phyloP scores from a whole-genome alignment of 768 basidiomycete genomes.

The Lactarius quietus region DNA sequence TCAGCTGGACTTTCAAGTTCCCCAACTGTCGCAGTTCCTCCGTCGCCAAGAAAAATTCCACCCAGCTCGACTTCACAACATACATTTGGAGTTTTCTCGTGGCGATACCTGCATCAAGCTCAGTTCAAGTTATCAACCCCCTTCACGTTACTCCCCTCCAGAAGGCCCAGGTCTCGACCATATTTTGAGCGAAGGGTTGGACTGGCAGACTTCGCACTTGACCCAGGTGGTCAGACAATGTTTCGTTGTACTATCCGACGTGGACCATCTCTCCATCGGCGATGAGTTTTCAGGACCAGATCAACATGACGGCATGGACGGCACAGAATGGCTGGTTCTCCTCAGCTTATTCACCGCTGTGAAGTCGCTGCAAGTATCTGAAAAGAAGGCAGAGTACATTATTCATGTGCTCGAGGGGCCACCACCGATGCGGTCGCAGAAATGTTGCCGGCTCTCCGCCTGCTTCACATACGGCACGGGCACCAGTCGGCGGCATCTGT shows the following conservation, averaged over 20 bases:
- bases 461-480: neutral
- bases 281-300: neutral
- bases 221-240: neutral
- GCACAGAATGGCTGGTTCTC: neutral
- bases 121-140: neutral
- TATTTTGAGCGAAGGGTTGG: neutral
- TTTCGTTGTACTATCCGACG: neutral
- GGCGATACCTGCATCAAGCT: neutral
- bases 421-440: no score
- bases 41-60: neutral
- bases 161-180: neutral
- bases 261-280: neutral
- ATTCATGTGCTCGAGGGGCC: neutral
- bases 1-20: neutral
- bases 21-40: neutral
- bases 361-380: neutral
- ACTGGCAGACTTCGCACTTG: neutral
- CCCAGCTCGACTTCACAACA: neutral
- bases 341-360: neutral
- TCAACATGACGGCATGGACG: neutral
- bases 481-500: neutral
- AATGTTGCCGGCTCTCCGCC: neutral
- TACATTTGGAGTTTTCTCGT: neutral
- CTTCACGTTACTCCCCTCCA: neutral
- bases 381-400: neutral